Evolutionary conservation across 208 protist species (phyloP), one percentile per base, ranked within the genome.

Genomic region (Tritrichomonas foetus): DNA sequence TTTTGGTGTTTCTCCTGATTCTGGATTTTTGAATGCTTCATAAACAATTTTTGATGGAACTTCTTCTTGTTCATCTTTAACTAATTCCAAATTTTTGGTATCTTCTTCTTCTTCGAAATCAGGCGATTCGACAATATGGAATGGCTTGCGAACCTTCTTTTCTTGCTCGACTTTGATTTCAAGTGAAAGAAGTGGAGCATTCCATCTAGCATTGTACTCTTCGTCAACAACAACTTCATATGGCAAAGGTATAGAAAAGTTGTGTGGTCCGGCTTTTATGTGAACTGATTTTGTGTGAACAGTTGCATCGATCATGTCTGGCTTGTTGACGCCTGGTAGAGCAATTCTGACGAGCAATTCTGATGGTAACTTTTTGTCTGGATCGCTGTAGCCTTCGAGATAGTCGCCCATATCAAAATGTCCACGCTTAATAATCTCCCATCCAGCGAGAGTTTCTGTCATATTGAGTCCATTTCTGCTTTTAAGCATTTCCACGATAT

Each of bases 401-500:
- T 89, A 57, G 39, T 89, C 78, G 16, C 78, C 47, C 53, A 57
- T 57, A 33, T 89, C 78, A 57, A 89, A 89, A 33, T 53, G 33
- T 25, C 78, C 78, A 27, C 39, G 13, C 3, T 49, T 0, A 8
- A 57, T 61, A 57, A 89, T 89, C 20, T 89, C 78, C 14, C 44
- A 89, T 53, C 78, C 78, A 30, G 78, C 78, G 0, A 53, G 47
- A 20, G 78, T 89, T 39, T 89, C 78, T 11, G 78, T 89, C 27
- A 89, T 33, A 47, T 8, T 89, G 8, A 89, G 9, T 89, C 78
- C 78, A 82, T 82, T 82, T 50, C 50, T 82, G 3, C 33, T 47
- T 27, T 50, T 82, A n/a, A 82, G 33, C 22, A 47, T 82, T 82
- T 75, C 69, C 69, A 75, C n/a, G n/a, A n/a, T n/a, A n/a, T n/a